Evolutionary conservation across 257 asterid genomes (phyloP).

Genomic region (Przewalskia tangutica): DNA sequence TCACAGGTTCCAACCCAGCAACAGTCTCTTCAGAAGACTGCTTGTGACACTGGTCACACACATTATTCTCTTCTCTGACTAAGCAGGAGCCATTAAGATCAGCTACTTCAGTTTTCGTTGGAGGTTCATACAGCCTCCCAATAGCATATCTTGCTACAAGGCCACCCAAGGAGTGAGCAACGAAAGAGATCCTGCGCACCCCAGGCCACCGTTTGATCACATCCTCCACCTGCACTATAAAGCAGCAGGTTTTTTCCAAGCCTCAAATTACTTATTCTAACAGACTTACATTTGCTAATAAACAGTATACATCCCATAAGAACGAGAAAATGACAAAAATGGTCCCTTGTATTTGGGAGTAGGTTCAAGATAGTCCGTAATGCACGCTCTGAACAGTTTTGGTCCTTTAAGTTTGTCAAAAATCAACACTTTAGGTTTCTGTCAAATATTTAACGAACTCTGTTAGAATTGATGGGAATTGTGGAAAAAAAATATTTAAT

Average conservation of each 20-base stretch:
- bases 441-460: no score
- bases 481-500: no score
- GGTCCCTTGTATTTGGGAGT: no score
- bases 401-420: no score
- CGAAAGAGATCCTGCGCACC: constrained; percentile 63
- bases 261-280: constrained; percentile 2
- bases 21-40: constrained; percentile 30
- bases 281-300: neutral
- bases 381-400: no score
- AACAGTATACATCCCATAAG: neutral
- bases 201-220: constrained; percentile 72
- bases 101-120: constrained; percentile 15
- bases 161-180: constrained; percentile 94
- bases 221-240: constrained; percentile 69
- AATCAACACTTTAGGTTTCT: no score
- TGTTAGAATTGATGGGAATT: no score
- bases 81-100: constrained; percentile 18
- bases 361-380: neutral
- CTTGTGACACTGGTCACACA: constrained; percentile 8
- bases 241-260: constrained; percentile 11
- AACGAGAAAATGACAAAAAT: no score
- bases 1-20: constrained; percentile 78
- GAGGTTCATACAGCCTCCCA: constrained; percentile 49
- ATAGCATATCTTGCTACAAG: constrained; percentile 88
- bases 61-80: constrained; percentile 17